Conservation (phyloP, 768 basidiomycete genomes). For the Peribolospora baueri region DNA sequence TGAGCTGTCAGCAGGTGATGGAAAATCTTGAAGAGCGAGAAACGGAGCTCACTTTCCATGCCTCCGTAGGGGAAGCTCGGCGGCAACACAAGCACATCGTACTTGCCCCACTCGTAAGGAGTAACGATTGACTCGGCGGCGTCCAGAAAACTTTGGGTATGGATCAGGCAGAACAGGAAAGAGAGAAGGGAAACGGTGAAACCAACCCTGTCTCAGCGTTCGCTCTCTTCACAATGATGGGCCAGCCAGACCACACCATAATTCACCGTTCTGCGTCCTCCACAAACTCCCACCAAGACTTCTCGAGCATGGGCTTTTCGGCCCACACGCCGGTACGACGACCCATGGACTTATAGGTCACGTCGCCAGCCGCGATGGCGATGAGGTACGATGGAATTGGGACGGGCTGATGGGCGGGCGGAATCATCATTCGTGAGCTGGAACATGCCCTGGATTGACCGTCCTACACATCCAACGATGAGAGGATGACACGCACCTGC, state of each 20-base stretch:
- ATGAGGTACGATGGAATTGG: slow-evolving; percentile 80
- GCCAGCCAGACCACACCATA: background rate
- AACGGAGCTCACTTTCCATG: slow-evolving; percentile 30
- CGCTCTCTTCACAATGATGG: too few species aligned
- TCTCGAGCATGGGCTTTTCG: slow-evolving; percentile 57
- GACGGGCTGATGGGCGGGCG: slow-evolving; percentile 30
- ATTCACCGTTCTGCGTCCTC: slow-evolving; percentile 52
- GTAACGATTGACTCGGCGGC: slow-evolving; percentile 50
- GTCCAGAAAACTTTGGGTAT: slow-evolving; percentile 37
- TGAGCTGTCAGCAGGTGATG: background rate
- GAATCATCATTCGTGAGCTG: background rate
- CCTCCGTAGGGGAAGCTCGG: slow-evolving; percentile 85
- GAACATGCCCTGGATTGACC: background rate
- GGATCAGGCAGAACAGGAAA: background rate
- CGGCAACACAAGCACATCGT: slow-evolving; percentile 69
- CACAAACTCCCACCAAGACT: slow-evolving; percentile 63
- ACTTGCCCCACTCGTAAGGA: slow-evolving; percentile 61
- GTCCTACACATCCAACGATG: background rate
- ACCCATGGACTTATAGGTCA: slow-evolving; percentile 37
- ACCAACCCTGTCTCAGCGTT: too few species aligned
- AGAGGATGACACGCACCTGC: slow-evolving; percentile 33
- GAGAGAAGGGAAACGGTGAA: background rate
- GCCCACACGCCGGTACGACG: slow-evolving; percentile 83
- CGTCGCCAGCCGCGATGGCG: slow-evolving; percentile 66
- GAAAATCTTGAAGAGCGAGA: background rate